Base-by-base conservation (phyloP, 352 stramenopile species). In the Globisporangium recalcitrans region DNA sequence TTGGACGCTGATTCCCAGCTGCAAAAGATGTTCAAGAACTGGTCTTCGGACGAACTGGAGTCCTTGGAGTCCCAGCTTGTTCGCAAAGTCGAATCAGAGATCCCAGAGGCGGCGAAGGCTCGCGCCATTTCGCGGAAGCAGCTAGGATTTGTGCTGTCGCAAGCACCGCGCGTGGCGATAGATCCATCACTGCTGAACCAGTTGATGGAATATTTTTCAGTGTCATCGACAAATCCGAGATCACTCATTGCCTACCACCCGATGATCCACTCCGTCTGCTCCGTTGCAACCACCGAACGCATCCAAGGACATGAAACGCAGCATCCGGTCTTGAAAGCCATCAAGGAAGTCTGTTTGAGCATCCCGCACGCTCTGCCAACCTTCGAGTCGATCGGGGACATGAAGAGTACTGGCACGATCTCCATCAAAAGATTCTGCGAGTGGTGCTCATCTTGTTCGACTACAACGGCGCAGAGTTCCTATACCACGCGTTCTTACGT, bases 361-460 rank as follows among this genome's bases (percentile, higher is more conserved):
- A 24, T 73, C 16, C 58, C 52, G 19, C 66, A 82, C 22, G 74
- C 70, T 7, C 57, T 69, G 6, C 36, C 81, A 8, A 76, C 58
- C 0, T 87, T 89, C 59, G 36, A 57, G 46, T 70, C 61, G 1
- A 63, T 74, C 32, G 80, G 80, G 22, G 80, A 89, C 48, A 69
- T 85, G 54, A 73, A 83, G n/a, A 54, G 61, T 22, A 73, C 64
- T 1, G 78, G 80, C 0, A 6, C 26, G 0, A 77, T 85, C 32
- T 74, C 78, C 3, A 68, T 85, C 40, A 73, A 68, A 36, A 69
- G 71, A 29, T 87, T 88, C 32, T 81, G 9, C 76, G 75, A 26
- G 55, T 86, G 2, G 48, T 87, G 10, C 68, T 78, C n/a, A 60
- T 80, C 31, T 68, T 88, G 54, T 75, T 87, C 9, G 78, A 87